Evolutionary conservation across 345 rosid genomes (phyloP).

Genomic region (Dipteronia sinensis): DNA sequence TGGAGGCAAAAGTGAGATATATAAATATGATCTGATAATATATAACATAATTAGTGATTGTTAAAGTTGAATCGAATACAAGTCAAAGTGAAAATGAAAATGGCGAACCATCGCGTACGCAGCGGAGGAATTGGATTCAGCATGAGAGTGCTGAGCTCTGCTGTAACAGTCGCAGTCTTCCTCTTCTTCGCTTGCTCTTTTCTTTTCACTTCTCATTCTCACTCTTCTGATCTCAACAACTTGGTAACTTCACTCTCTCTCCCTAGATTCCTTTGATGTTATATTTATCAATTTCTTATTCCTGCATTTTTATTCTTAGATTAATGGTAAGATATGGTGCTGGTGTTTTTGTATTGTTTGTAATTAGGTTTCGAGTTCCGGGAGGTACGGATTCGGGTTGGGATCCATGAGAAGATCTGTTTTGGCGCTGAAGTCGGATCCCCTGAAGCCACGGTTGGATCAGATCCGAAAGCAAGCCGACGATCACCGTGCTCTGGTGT

Average conservation of each 20-base stretch:
- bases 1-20: background rate
- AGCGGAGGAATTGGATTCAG: constrained; percentile 35
- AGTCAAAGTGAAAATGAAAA: constrained; percentile 13
- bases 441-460: constrained; percentile 79
- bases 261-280: background rate
- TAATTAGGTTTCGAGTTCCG: constrained; percentile 45
- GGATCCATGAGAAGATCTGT: constrained; percentile 75
- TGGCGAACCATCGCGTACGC: constrained; percentile 59
- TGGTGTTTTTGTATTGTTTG: background rate
- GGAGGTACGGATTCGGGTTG: constrained; percentile 36
- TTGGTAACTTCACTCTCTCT: constrained; percentile 42
- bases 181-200: constrained; percentile 57
- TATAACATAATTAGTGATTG: no score
- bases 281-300: no score
- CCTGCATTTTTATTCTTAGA: no score
- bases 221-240: constrained; percentile 43
- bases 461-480: constrained; percentile 98
- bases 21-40: background rate
- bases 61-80: no score
- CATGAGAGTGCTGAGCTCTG: constrained; percentile 48
- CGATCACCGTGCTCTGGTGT: constrained; percentile 77
- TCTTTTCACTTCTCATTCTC: constrained; percentile 51
- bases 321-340: background rate
- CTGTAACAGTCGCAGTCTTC: constrained; percentile 41
- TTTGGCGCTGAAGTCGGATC: constrained; percentile 82